A percentile compares a stretch with the other conserved stretches of the same genome.
Conservation (phyloP, 768 basidiomycete species). For the Astraeus odoratus region DNA sequence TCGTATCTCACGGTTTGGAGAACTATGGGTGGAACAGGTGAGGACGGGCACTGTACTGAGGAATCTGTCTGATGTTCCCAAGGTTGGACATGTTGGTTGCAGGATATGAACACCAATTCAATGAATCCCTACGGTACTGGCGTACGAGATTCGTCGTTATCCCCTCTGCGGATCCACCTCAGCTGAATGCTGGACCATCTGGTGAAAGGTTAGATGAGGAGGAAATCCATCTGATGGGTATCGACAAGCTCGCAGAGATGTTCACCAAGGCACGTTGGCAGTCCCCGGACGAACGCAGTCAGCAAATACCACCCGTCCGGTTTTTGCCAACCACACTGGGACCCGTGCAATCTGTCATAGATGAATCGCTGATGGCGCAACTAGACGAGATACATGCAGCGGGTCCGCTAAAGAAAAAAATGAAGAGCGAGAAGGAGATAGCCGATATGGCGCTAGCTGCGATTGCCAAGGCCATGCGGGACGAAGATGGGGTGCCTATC, state of each 20-base stretch:
- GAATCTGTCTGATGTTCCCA: not conserved
- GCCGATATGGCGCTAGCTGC: slow-evolving; percentile 52
- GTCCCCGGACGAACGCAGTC: slow-evolving; percentile 33
- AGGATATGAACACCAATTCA: slow-evolving; percentile 74
- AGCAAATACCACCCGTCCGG: slow-evolving; percentile 53
- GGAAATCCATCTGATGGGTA: slow-evolving; percentile 82
- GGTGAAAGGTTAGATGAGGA: slow-evolving; percentile 80
- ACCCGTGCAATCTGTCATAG: slow-evolving; percentile 72
- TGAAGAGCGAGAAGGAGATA: slow-evolving; percentile 72
- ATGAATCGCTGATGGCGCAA: slow-evolving; percentile 71
- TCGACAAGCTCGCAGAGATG: slow-evolving; percentile 84
- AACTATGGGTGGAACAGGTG: slow-evolving; percentile 86
- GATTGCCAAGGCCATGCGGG: slow-evolving; percentile 80
- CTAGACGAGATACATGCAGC: slow-evolving; percentile 74
- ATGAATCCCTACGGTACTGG: slow-evolving; percentile 86
- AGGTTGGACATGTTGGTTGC: slow-evolving; percentile 84
- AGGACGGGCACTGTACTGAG: not conserved
- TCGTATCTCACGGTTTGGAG: slow-evolving; percentile 72
- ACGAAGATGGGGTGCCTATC: slow-evolving; percentile 78
- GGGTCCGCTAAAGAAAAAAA: slow-evolving; percentile 72
- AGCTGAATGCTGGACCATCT: slow-evolving; percentile 45
- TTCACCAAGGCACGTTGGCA: slow-evolving; percentile 84
- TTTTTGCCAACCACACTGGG: slow-evolving; percentile 82
- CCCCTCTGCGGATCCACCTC: slow-evolving; percentile 69
- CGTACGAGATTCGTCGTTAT: slow-evolving; percentile 91